Base-by-base conservation (phyloP, 345 rosid species). In the Xanthoceras sorbifolium region DNA sequence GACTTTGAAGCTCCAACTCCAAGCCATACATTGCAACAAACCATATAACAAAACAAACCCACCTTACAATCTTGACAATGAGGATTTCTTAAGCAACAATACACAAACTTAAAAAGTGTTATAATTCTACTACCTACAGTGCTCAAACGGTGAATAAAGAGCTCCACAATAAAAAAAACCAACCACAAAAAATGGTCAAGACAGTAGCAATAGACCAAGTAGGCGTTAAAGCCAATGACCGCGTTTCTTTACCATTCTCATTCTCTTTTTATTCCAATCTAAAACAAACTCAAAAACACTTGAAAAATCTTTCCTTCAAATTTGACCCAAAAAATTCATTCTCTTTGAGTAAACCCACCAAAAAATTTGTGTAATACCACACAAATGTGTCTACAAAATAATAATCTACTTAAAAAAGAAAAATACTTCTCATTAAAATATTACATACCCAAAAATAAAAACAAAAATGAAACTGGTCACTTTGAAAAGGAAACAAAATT, bases 111-210 rank as follows among this genome's bases (percentile, higher is more conserved):
- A 38, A 26, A n/a, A n/a, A 55, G 67, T 11, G 7, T 9, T 11
- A 22, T 4, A 9, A 18, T 2, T 18, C 40, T 55, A 70, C 29
- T 62, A 82, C 97, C 87, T 82, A 94, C 98, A 62, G 79, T 78
- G 74, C 97, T 86, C 48, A 95, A 81, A 34, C 90, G 89, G 82
- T 90, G 91, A 77, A 93, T 95, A 7, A 89, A 84, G 64, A 97
- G 96, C 78, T 95, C 98, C 80, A 95, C 96, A 69, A 92, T 83
- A 82, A 90, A 78, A 59, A 98, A 95, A 74, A 95, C 92, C 64
- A n/a, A 79, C 85, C 15, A 95, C 98, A n/a, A 73, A 95, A 90
- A 66, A 95, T 75, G 20, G 98, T 93, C 84, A n/a, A n/a, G n/a
- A n/a, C n/a, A n/a, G n/a, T n/a, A n/a, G n/a, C n/a, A n/a, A n/a